Conservation (phyloP, 73 alveolate species). For the Paraurostyla sp. region DNA sequence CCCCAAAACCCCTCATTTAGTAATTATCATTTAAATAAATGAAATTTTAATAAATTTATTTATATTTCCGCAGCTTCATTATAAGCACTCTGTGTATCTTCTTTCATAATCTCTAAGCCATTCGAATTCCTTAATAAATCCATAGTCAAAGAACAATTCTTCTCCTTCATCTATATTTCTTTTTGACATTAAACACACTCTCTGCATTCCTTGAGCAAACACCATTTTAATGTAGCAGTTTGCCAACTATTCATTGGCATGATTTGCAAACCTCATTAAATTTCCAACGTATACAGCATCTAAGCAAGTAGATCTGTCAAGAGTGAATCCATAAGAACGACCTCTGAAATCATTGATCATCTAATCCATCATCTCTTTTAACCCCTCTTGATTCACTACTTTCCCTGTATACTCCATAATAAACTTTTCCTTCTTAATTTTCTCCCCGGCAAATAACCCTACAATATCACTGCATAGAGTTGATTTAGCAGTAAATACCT, state of each 20-base stretch:
- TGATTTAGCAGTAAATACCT: slow-evolving; percentile 38
- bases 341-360: slow-evolving; percentile 62
- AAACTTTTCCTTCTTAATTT: slow-evolving; percentile 53
- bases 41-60: too few species aligned
- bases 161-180: slow-evolving; percentile 61
- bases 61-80: too few species aligned
- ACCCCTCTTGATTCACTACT: slow-evolving; percentile 34
- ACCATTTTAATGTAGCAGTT: slow-evolving; percentile 61
- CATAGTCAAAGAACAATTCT: slow-evolving; percentile 74
- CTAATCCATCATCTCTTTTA: slow-evolving; percentile 57
- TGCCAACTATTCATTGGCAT: slow-evolving; percentile 43
- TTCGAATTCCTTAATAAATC: slow-evolving; percentile 57
- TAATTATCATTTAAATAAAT: too few species aligned
- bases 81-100: slow-evolving; percentile 14
- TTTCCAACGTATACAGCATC: slow-evolving; percentile 72
- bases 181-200: slow-evolving; percentile 58
- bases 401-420: slow-evolving; percentile 74
- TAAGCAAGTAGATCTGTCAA: slow-evolving; percentile 13
- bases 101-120: slow-evolving; percentile 62
- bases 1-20: too few species aligned
- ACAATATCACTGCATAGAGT: slow-evolving; percentile 32
- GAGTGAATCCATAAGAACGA: slow-evolving; percentile 66
- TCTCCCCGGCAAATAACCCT: slow-evolving; percentile 73
- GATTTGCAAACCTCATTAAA: slow-evolving; percentile 70
- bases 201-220: slow-evolving; percentile 55